Base-by-base conservation (phyloP, 2,329 filamentous ascomycete species). In the Clonostachys chloroleuca region DNA sequence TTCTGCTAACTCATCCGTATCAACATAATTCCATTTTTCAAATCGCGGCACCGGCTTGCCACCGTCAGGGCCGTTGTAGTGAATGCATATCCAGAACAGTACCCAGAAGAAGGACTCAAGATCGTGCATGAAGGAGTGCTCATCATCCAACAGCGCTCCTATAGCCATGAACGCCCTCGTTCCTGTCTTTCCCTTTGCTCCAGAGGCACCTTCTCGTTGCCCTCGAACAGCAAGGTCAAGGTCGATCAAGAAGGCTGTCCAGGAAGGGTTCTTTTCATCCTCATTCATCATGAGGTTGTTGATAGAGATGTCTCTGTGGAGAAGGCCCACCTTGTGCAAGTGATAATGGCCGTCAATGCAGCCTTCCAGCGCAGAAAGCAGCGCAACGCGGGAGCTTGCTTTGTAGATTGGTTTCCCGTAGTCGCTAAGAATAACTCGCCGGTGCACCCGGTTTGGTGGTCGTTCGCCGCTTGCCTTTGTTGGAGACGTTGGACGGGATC, bases 51-150 rank as follows among this genome's bases (percentile, higher is more conserved):
- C 50, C 34, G 52, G 54, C 20, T 39, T 56, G 30, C 48, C 47
- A 34, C 58, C 45, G 30, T 36, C 40, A 37, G 46, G 42, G 7
- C 46, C 49, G 13, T 65, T 47, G 47, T 65, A 71, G 53, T 74
- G 64, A 46, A 72, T 63, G 48, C 64, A 72, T 53, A 73, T 68
- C 70, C 63, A 75, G 50, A 75, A 70, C 0, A 74, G 53, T 3
- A 75, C 66, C 70, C 59, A 75, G 55, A 73, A 76, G 50, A 75
- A 74, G 3, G 67, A 77, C 53, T 75, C 68, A 12, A 74, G 61
- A 50, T 76, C 66, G 52, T 77, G 66, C 60, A 74, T 73, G 34
- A 72, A 73, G 2, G 61, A 70, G 54, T 76, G 65, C 37, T 66
- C 48, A 53, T 74, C 64, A 33, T 62, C 65, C 9, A 64, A 47